A percentile compares a stretch with the other conserved stretches of the same genome.
These are phyloP conservation scores for Delonix regia DNA, from an alignment of 306 rosid species.

Conservation along the genomic window DNA sequence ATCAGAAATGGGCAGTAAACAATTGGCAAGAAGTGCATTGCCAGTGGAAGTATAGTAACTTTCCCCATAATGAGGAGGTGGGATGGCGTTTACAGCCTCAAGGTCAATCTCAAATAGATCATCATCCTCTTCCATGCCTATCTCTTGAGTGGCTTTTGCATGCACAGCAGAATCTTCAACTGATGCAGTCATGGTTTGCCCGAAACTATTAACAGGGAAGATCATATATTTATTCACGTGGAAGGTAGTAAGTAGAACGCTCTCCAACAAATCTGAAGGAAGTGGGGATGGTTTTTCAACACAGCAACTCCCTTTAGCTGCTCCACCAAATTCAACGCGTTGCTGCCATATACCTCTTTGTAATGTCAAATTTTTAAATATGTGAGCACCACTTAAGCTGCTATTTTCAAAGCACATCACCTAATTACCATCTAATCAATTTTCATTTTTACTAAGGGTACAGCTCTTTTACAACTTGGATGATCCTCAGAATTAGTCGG, in stretches of 20 bases:
- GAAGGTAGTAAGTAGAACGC: conserved; percentile 59
- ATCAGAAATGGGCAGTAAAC: conserved; percentile 54
- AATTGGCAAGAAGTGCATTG: conserved; percentile 60
- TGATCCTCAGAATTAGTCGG: too few species aligned
- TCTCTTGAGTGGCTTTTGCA: neutral
- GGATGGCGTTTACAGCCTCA: conserved; percentile 37
- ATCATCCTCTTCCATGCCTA: conserved; percentile 51
- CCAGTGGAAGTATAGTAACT: conserved; percentile 31
- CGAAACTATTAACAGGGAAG: neutral
- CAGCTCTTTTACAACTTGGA: neutral
- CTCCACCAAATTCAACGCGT: conserved; percentile 30
- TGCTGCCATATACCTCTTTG: conserved; percentile 17
- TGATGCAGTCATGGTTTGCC: conserved; percentile 40
- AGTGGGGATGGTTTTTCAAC: conserved; percentile 23
- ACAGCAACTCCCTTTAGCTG: conserved; percentile 22
- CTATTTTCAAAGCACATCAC: neutral
- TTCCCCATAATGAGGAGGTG: conserved; percentile 44
- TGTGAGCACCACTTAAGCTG: neutral
- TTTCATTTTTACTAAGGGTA: too few species aligned
- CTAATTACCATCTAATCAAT: neutral
- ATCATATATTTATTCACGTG: neutral
- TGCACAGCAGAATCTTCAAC: conserved; percentile 30
- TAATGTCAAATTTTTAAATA: neutral
- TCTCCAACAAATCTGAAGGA: conserved; percentile 50
- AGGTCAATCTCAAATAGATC: conserved; percentile 62